Percentiles rank a stretch among this genome's conserved stretches.
Evolutionary conservation across 805 yeast genomes (phyloP).

Genomic region (Blastobotrys terrestris): DNA sequence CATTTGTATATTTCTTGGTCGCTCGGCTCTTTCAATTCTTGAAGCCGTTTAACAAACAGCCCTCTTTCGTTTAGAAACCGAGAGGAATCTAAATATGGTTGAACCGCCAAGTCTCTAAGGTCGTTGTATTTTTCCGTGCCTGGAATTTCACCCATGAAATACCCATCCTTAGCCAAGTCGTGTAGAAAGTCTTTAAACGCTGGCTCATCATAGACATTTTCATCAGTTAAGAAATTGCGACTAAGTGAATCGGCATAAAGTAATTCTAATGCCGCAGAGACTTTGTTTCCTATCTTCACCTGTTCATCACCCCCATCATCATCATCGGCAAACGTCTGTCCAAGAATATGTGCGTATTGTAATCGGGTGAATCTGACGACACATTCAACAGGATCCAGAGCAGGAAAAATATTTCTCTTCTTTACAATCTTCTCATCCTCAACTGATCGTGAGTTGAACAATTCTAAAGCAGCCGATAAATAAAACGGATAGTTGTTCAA

Average conservation of each 20-base stretch:
- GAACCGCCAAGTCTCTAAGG: slow-evolving; percentile 12
- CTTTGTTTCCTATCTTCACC: slow-evolving; percentile 20
- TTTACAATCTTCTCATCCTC: background rate
- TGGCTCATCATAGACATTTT: slow-evolving; percentile 10
- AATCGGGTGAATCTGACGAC: slow-evolving; percentile 18
- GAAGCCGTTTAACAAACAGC: background rate
- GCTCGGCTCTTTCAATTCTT: slow-evolving; percentile 1
- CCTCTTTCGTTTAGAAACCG: slow-evolving; percentile 3
- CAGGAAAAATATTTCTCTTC: slow-evolving; percentile 14
- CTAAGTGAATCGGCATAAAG: slow-evolving; percentile 3
- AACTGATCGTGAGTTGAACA: slow-evolving; percentile 19
- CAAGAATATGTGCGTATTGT: slow-evolving; percentile 21
- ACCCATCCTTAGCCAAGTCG: slow-evolving; percentile 14
- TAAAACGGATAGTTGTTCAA: slow-evolving; percentile 17
- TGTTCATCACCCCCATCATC: slow-evolving; percentile 5
- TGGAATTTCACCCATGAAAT: slow-evolving; percentile 13
- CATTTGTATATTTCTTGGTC: slow-evolving; percentile 17
- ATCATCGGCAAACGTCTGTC: slow-evolving; percentile 13
- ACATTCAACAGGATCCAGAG: slow-evolving; percentile 19
- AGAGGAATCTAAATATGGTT: slow-evolving; percentile 7
- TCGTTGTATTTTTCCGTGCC: slow-evolving; percentile 12
- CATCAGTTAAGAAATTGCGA: background rate
- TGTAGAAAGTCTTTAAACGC: slow-evolving; percentile 10
- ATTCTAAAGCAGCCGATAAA: slow-evolving; percentile 21
- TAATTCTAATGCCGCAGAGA: slow-evolving; percentile 23